Conservation (phyloP, 2,329 filamentous ascomycete species). For the Orbilia blumenaviensis region DNA sequence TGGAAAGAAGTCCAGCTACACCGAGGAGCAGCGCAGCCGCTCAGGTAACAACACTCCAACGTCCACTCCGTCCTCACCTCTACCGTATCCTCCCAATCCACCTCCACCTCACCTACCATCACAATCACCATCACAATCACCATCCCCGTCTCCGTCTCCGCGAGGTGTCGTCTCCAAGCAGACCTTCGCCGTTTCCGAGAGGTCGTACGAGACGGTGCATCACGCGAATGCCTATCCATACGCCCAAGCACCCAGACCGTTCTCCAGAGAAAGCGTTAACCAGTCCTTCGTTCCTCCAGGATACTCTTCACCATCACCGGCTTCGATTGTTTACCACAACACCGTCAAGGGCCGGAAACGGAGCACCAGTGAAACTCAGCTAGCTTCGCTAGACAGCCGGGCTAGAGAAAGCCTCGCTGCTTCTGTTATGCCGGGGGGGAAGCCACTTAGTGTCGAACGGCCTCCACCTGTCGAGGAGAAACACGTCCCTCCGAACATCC, state of each 20-base stretch:
- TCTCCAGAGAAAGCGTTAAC: slow-evolving; percentile 57
- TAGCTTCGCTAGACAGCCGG: slow-evolving; percentile 67
- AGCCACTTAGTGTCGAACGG: slow-evolving; percentile 35
- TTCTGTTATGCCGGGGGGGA: slow-evolving; percentile 44
- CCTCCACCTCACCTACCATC: slow-evolving; percentile 11
- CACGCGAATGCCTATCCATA: slow-evolving; percentile 6
- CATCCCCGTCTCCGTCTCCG: slow-evolving; percentile 61
- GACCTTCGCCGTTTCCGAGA: slow-evolving; percentile 37
- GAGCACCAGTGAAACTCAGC: slow-evolving; percentile 68
- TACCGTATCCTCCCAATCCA: slow-evolving; percentile 21
- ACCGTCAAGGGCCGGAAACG: slow-evolving; percentile 51
- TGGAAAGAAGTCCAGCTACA: slow-evolving; percentile 77
- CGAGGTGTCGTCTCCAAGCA: slow-evolving; percentile 64
- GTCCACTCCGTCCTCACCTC: slow-evolving; percentile 40
- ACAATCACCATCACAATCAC: slow-evolving; percentile 14
- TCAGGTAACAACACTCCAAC: slow-evolving; percentile 62
- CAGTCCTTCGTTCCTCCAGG: slow-evolving; percentile 62
- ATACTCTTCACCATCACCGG: slow-evolving; percentile 71
- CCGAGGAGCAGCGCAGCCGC: slow-evolving; percentile 75
- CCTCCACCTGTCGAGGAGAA: slow-evolving; percentile 41
- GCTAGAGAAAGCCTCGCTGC: slow-evolving; percentile 37
- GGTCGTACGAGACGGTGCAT: slow-evolving; percentile 44
- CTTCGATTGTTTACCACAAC: slow-evolving; percentile 59
- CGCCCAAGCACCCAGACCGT: slow-evolving; percentile 55
- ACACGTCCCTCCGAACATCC: slow-evolving; percentile 42